phyloP scores from a whole-genome alignment of 805 yeast species.

The Ogataea neopini region DNA sequence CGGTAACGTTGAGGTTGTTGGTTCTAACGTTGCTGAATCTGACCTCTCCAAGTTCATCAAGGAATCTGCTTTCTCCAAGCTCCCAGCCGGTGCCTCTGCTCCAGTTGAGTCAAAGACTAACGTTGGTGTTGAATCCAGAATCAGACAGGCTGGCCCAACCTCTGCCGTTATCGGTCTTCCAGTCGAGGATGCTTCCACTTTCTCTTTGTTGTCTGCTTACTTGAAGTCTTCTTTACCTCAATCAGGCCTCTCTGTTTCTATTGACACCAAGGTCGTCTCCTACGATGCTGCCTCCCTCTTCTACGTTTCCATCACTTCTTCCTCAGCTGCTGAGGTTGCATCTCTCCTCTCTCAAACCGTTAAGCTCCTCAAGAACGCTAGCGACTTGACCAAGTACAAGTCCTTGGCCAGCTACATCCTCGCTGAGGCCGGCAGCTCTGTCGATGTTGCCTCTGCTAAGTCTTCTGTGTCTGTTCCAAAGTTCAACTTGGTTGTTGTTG shows the following conservation, averaged over 20 bases:
- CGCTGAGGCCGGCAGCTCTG: conserved; percentile 43
- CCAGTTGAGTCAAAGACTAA: conserved; percentile 40
- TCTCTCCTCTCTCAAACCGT: conserved; percentile 62
- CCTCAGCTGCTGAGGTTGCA: conserved; percentile 58
- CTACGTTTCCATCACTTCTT: conserved; percentile 63
- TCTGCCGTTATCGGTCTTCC: conserved; percentile 85
- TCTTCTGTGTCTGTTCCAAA: conserved; percentile 44
- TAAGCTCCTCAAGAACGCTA: conserved; percentile 51
- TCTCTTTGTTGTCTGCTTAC: conserved; percentile 69
- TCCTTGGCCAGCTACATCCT: conserved; percentile 48
- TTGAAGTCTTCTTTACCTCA: conserved; percentile 49
- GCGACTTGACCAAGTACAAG: conserved; percentile 59
- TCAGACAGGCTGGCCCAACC: conserved; percentile 62
- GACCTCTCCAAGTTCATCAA: conserved; percentile 69
- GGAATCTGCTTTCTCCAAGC: conserved; percentile 62
- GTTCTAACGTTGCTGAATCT: conserved; percentile 67
- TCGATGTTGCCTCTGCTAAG: conserved; percentile 38
- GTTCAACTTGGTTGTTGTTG: conserved; percentile 86
- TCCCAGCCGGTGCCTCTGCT: conserved; percentile 62
- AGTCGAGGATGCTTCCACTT: conserved; percentile 64
- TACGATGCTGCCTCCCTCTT: conserved; percentile 84
- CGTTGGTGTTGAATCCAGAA: conserved; percentile 69
- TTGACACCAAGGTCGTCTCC: conserved; percentile 55
- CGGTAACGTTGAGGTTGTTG: conserved; percentile 70
- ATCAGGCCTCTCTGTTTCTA: conserved; percentile 52